phyloP scores from a whole-genome alignment of 2,329 filamentous ascomycete species.

The Boeremia lycopersici region DNA sequence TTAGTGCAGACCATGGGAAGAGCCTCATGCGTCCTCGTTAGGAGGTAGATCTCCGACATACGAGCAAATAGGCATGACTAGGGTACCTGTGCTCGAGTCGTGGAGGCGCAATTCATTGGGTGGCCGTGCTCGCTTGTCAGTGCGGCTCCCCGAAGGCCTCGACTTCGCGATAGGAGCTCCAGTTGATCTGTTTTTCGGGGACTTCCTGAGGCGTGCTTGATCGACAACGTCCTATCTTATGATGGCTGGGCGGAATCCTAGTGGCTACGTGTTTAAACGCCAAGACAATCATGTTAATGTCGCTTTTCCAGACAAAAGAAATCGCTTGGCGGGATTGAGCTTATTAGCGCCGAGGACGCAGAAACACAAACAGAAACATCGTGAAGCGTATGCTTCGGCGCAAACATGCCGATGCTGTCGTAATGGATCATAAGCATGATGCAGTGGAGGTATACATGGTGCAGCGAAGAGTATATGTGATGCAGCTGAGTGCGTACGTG shows the following conservation, averaged over 20 bases:
- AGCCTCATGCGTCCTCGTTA: conserved; percentile 4
- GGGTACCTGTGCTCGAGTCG: not conserved
- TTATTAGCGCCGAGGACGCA: conserved; percentile 3
- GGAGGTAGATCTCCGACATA: not conserved
- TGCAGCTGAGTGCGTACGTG: not conserved
- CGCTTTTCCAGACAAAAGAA: not conserved
- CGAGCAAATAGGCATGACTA: not conserved
- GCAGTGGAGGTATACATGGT: too few relatives aligned
- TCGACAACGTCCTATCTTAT: not conserved
- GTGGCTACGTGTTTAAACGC: not conserved
- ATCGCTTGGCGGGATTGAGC: not conserved
- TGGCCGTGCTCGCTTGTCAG: not conserved
- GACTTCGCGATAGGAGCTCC: conserved; percentile 1
- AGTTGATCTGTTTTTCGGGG: not conserved
- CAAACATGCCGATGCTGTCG: conserved; percentile 9
- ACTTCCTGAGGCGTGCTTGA: not conserved
- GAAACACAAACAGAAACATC: conserved; percentile 14
- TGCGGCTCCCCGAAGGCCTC: conserved; percentile 5
- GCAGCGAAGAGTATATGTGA: not conserved
- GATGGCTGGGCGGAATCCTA: not conserved
- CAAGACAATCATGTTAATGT: not conserved
- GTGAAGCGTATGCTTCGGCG: conserved; percentile 7
- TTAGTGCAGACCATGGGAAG: conserved; percentile 3
- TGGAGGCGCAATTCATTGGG: too few relatives aligned
- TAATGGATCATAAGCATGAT: not conserved